phyloP scores from a whole-genome alignment of 495 filamentous ascomycete genomes.

The Neurospora cerealis region DNA sequence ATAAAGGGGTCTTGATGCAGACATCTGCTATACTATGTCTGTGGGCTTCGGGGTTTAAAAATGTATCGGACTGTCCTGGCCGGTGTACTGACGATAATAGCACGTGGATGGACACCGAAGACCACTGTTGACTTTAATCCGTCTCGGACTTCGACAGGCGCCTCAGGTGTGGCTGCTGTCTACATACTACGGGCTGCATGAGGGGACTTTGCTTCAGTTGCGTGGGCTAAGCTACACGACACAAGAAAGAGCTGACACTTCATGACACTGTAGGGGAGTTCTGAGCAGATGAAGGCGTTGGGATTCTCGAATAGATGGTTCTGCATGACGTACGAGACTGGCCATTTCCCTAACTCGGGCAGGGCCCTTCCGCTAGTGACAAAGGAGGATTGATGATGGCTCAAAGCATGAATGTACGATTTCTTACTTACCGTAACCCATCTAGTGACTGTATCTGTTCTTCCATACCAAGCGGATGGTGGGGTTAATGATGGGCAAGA shows the following conservation, averaged over 20 bases:
- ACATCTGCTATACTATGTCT: not conserved
- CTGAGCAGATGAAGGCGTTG: not conserved
- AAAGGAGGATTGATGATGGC: not conserved
- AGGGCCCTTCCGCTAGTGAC: not conserved
- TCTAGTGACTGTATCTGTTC: too few relatives aligned
- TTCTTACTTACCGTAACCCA: too few relatives aligned
- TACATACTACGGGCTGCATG: too few relatives aligned
- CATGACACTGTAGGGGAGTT: not conserved
- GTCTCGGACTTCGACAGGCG: too few relatives aligned
- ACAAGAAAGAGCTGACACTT: not conserved
- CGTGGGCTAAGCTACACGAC: not conserved
- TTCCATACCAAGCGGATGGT: too few relatives aligned
- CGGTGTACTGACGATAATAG: not conserved
- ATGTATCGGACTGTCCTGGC: not conserved
- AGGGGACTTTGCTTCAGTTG: not conserved
- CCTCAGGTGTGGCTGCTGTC: too few relatives aligned
- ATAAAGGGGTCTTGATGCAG: not conserved
- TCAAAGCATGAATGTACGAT: not conserved
- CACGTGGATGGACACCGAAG: too few relatives aligned
- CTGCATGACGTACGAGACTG: not conserved
- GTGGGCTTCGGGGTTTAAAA: not conserved
- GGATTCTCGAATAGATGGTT: not conserved
- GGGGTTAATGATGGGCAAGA: too few relatives aligned
- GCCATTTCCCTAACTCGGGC: not conserved
- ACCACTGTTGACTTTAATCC: too few relatives aligned